Base-by-base conservation (phyloP, 257 asterid species). In the Primulina tabacum region DNA sequence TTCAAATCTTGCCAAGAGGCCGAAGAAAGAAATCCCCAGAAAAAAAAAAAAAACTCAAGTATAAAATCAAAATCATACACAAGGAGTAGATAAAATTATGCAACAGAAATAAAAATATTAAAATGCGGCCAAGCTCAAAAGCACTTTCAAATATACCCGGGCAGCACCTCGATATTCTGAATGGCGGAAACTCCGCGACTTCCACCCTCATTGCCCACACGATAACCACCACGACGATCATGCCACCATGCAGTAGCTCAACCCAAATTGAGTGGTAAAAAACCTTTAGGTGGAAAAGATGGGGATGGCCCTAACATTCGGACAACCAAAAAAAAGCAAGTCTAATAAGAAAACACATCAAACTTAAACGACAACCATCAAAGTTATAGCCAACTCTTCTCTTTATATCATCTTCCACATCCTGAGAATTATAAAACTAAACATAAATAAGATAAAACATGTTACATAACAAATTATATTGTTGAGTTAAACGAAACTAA, bases 1-100 rank as follows among this genome's bases (percentile, higher is more conserved):
- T 94, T 91, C 86, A 94, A 78, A 84, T 94, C 99, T 79, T 94
- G 99, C 98, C 98, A 91, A 53, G 99, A 94, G 62, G 98, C 98
- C 73, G 98, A 94, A 69, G 97, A 92, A 50, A 97, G 99, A 77
- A 94, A 96, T 52, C 93, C 93, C 35, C 95, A 96, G 4, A n/a
- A n/a, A n/a, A 94, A 87, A 77, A 94, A 72, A 79, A 91, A 94
- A 72, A 79, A 91, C 98, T 94, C 77, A 26, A 75, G 61, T 71
- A 74, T 7, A 68, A 30, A 71, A 64, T 10, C 24, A 71, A 7
- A 73, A 32, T 12, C 56, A 62, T 33, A 72, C 21, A 30, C n/a
- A 70, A 63, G 71, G 38, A 37, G 43, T 12, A 9, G 3, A 8
- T 4, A 60, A 21, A 75, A 66, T 4, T 26, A 29, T 37, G 72